A percentile compares a stretch with the other conserved stretches of the same genome.
Evolutionary conservation across 345 rosid genomes (phyloP).

Genomic region (Raphanus raphanistrum): DNA sequence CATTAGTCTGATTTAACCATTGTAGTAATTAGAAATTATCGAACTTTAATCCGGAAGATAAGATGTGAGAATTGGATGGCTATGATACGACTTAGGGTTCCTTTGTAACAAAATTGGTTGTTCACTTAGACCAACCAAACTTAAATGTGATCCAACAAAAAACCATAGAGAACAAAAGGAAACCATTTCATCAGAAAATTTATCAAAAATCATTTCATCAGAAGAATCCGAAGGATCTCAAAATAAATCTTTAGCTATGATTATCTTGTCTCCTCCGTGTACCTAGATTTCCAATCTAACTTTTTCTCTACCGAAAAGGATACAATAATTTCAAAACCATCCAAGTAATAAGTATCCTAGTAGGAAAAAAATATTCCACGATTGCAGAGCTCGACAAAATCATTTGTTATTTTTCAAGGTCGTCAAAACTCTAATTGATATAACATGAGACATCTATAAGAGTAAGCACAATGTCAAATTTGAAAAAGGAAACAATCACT

Average conservation of each 20-base stretch:
- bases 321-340: slow-evolving; percentile 15
- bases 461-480: background rate
- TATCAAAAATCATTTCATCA: background rate
- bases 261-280: slow-evolving; percentile 40
- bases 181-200: background rate
- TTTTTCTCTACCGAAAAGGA: background rate
- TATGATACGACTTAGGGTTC: slow-evolving; percentile 26
- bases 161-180: background rate
- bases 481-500: background rate
- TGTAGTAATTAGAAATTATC: background rate
- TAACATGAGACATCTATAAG: background rate
- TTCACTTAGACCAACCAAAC: slow-evolving; percentile 1
- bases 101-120: slow-evolving; percentile 26
- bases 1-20: background rate
- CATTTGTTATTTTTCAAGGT: background rate
- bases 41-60: slow-evolving; percentile 3
- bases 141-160: slow-evolving; percentile 15
- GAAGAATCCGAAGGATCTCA: slow-evolving; percentile 15
- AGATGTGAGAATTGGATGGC: slow-evolving; percentile 16
- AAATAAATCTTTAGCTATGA: slow-evolving; percentile 31
- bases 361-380: background rate
- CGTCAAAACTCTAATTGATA: background rate
- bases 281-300: slow-evolving; percentile 16
- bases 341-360: slow-evolving; percentile 4
- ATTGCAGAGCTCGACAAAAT: background rate